Base-by-base conservation (phyloP, 2,329 filamentous ascomycete species). In the Botrytis elliptica region DNA sequence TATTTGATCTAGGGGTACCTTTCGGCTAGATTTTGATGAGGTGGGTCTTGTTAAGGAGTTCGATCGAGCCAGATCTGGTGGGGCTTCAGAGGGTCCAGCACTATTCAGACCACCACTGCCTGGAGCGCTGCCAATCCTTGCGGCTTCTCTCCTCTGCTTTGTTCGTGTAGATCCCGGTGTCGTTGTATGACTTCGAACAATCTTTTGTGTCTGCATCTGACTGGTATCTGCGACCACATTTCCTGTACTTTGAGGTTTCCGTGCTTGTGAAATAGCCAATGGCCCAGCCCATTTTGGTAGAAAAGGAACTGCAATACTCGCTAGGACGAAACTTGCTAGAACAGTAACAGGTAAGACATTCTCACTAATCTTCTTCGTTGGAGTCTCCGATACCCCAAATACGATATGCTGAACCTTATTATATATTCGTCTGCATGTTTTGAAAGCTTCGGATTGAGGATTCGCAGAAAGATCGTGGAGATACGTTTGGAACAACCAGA, bases 401-500 rank as follows among this genome's bases (percentile, higher is more conserved):
- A 96, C 93, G 78, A 96, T 93, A 82, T 93, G 90, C 83, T 96
- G 93, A 57, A 96, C 92, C 83, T 93, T 94, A 84, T 96, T 96
- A 85, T 95, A 95, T 78, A 96, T 90, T 79, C 93, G 87, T 74
- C 92, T 89, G 81, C 93, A 95, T 68, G 92, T 95, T 83, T 93
- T 91, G 84, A 96, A 96, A 68, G 92, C 88, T 79, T 91, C 89
- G 75, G 92, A 91, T 81, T 92, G 91, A 3, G 93, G 93, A 74
- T 92, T 92, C 60, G 79, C 87, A 72, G 92, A 88, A 75, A 96
- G 89, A 81, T 96, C 93, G 85, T 93, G 91, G 44, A 96, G 88
- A 81, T 96, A 95, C 7, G 92, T 95, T 84, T 96, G 93, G 83
- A 96, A 94, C 70, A 96, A 88, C 93, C 93, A 96, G 83, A 96